Base-by-base conservation (phyloP, 2,329 filamentous ascomycete genomes). In the Fusarium subglutinans region DNA sequence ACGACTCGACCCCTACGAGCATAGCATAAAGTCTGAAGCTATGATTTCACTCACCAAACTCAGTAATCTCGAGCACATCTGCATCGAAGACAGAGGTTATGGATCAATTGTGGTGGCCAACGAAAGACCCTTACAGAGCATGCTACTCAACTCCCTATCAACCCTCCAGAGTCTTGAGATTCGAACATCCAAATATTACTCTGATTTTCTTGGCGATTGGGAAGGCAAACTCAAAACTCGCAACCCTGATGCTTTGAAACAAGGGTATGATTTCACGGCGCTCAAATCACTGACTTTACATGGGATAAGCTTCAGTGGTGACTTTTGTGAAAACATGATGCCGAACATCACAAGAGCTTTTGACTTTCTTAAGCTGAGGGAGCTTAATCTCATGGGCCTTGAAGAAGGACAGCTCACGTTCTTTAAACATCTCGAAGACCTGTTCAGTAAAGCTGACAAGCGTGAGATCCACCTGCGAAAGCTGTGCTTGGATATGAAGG, bases 281-380 rank as follows among this genome's bases (percentile, higher is more conserved):
- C 38, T 72, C 5, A 60, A 43, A 14, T 72, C 70, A 3, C 45
- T 72, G 5, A 38, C n/a, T 0, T 2, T 72, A 11, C 11, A 0
- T 2, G 41, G 56, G 0, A 14, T 44, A 1, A 13, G 4, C 1
- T 60, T 55, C 14, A 5, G 5, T 3, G 44, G 33, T 1, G 1
- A 41, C 0, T 3, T 8, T 2, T n/a, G n/a, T 20, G n/a, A 7
- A 2, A 35, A 20, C 2, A 1, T 64, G 0, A 37, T 53, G 9
- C 37, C 11, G 2, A 48, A 20, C 1, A 1, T 58, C 1, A 33
- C 14, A 2, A 44, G 50, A 13, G 66, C 55, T 15, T 26, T 72
- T 7, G 45, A 72, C 37, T 72, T 72, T 17, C 35, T 65, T 1
- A 20, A 38, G 9, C 40, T 72, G 5, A 55, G 28, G 7, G 64